Conservation (phyloP, 2,329 filamentous ascomycete species). For the Ceratocystis lukuohia region DNA sequence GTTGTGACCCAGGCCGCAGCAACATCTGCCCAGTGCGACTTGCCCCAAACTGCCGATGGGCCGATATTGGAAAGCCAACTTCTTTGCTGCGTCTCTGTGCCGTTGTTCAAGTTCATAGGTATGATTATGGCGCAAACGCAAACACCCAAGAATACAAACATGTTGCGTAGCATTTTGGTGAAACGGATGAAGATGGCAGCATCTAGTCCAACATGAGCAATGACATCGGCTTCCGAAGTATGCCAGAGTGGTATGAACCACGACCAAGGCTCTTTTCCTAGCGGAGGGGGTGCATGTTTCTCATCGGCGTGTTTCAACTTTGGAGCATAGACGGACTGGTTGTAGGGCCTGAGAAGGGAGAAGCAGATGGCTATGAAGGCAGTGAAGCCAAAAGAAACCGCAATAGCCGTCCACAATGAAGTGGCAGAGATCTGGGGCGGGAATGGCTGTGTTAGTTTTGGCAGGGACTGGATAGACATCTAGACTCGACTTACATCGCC, state of each 20-base stretch:
- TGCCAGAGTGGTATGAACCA: conserved; percentile 71
- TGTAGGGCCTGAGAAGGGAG: conserved; percentile 80
- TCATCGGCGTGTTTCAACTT: conserved; percentile 86
- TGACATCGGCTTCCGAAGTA: conserved; percentile 62
- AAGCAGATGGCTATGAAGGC: conserved; percentile 63
- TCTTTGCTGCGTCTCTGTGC: conserved; percentile 9
- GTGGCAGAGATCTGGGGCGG: conserved; percentile 24
- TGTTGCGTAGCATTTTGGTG: conserved; percentile 79
- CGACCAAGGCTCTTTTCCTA: conserved; percentile 75
- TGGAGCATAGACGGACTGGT: conserved; percentile 85
- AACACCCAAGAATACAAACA: conserved; percentile 61
- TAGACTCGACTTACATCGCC: conserved; percentile 29
- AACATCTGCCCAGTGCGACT: conserved; percentile 45
- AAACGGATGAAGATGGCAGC: conserved; percentile 84
- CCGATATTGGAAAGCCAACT: conserved; percentile 48
- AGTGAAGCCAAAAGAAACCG: conserved; percentile 65
- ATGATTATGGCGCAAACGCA: conserved; percentile 66
- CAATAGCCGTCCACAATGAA: conserved; percentile 67
- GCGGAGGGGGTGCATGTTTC: conserved; percentile 72
- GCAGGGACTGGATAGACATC: neutral
- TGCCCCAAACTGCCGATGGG: conserved; percentile 40
- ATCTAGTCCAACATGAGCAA: conserved; percentile 79
- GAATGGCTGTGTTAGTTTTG: conserved; percentile 11
- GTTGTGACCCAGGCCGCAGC: conserved; percentile 54
- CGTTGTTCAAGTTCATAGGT: conserved; percentile 54